Conservation (phyloP, 2,329 filamentous ascomycete species). For the Trichoderma cornu-damae region DNA sequence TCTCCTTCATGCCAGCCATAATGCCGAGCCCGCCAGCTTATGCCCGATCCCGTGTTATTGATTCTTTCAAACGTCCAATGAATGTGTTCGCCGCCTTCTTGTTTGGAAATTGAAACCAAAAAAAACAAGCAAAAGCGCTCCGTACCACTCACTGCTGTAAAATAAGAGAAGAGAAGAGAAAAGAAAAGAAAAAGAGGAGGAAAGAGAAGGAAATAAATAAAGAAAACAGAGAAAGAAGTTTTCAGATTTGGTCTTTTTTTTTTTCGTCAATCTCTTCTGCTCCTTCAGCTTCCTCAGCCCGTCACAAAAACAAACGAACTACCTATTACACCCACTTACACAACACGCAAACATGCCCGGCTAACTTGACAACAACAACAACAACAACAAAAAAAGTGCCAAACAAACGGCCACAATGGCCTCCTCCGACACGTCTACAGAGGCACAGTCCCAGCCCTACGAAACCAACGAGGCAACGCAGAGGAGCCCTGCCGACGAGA, state of each 20-base stretch:
- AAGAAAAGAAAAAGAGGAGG: not conserved
- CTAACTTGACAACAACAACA: slow-evolving; percentile 4
- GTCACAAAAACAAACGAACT: too few relatives aligned
- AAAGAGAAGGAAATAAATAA: not conserved
- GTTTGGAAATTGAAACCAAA: not conserved
- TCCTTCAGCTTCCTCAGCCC: too few relatives aligned
- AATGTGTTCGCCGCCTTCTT: not conserved
- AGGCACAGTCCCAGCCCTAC: not conserved
- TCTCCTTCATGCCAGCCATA: not conserved
- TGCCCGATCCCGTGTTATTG: slow-evolving; percentile 3
- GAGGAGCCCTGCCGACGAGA: not conserved
- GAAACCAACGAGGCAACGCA: not conserved
- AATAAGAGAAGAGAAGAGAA: too few relatives aligned
- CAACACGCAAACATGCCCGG: slow-evolving; percentile 4
- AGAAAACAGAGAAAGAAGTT: not conserved
- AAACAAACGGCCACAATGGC: slow-evolving; percentile 7
- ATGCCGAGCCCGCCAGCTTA: slow-evolving; percentile 15
- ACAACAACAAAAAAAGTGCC: too few relatives aligned
- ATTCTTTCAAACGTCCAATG: not conserved
- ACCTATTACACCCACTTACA: not conserved
- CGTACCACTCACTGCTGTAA: too few relatives aligned
- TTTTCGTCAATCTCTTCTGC: too few relatives aligned
- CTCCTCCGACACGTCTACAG: not conserved
- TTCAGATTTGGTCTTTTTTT: not conserved
- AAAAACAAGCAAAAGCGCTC: not conserved